phyloP scores from a whole-genome alignment of 176 grass and related monocot species.

The Hordeum marinum region DNA sequence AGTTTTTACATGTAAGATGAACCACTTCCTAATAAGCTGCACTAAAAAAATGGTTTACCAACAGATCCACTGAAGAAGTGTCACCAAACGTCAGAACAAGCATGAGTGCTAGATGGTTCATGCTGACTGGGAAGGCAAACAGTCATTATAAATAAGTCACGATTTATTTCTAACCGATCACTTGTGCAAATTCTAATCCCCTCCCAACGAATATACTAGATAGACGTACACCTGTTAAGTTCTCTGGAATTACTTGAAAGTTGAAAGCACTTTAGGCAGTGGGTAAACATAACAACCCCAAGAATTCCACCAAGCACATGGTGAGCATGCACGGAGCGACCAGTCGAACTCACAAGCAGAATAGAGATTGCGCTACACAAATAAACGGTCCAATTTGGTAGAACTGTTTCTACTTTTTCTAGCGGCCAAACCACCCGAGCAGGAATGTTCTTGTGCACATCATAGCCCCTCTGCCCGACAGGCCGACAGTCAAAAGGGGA shows the following conservation, averaged over 20 bases:
- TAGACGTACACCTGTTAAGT: not conserved
- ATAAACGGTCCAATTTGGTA: not conserved
- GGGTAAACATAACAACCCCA: not conserved
- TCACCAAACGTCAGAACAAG: conserved; percentile 3
- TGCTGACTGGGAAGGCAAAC: not conserved
- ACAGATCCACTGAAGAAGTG: not conserved
- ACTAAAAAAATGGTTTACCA: not conserved
- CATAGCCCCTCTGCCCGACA: not conserved
- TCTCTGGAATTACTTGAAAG: not conserved
- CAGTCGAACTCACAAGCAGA: not conserved
- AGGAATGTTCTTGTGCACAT: not conserved
- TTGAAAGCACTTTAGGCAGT: not conserved
- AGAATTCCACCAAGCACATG: conserved; percentile 20
- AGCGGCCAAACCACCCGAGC: not conserved
- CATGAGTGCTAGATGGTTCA: not conserved
- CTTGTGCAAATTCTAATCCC: not conserved
- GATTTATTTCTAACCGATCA: not conserved
- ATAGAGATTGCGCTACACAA: not conserved
- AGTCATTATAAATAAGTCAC: not conserved
- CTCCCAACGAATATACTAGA: not conserved
- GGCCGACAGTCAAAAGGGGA: not conserved
- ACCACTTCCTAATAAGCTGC: not conserved
- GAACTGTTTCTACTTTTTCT: not conserved
- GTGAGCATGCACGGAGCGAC: not conserved
- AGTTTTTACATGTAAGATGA: not conserved